A percentile compares a stretch with the other conserved stretches of the same genome.
These are phyloP conservation scores for Pichia sp. DNA, from an alignment of 1,139 yeast genomes.

Conservation along the genomic window DNA sequence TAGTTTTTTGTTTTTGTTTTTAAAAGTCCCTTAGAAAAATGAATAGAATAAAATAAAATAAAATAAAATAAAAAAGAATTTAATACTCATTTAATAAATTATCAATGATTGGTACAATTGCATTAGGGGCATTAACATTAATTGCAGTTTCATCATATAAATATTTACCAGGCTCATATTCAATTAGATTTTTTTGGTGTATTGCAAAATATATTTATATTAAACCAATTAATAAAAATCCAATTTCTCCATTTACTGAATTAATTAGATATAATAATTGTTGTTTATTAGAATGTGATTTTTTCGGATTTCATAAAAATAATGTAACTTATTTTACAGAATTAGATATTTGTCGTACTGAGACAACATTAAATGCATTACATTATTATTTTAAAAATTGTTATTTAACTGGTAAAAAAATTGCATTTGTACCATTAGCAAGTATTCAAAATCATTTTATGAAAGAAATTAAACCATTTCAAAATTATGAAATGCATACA, in stretches of 20 bases:
- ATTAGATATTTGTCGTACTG: conserved; percentile 71
- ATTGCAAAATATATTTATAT: conserved; percentile 29
- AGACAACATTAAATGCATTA: conserved; percentile 40
- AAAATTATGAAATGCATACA: conserved; percentile 48
- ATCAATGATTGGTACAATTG: background rate
- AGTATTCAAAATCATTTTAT: conserved; percentile 62
- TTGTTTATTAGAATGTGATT: conserved; percentile 75
- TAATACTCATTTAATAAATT: too few species aligned
- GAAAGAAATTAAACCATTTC: conserved; percentile 66
- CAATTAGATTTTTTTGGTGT: conserved; percentile 52
- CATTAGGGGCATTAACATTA: background rate
- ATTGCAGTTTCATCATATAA: conserved; percentile 35
- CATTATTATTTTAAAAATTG: conserved; percentile 3
- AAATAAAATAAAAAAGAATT: too few species aligned
- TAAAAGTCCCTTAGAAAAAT: too few species aligned
- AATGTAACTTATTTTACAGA: conserved; percentile 85
- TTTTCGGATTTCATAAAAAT: conserved; percentile 72
- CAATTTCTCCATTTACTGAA: conserved; percentile 10
- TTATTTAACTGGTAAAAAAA: background rate
- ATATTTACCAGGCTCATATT: conserved; percentile 64
- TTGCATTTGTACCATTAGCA: conserved; percentile 76
- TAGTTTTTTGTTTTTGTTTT: too few species aligned
- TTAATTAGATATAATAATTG: conserved; percentile 47
- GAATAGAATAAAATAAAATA: too few species aligned
- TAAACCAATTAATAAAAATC: background rate